phyloP scores from a whole-genome alignment of 2,329 filamentous ascomycete genomes.

The Epichloe aotearoae region DNA sequence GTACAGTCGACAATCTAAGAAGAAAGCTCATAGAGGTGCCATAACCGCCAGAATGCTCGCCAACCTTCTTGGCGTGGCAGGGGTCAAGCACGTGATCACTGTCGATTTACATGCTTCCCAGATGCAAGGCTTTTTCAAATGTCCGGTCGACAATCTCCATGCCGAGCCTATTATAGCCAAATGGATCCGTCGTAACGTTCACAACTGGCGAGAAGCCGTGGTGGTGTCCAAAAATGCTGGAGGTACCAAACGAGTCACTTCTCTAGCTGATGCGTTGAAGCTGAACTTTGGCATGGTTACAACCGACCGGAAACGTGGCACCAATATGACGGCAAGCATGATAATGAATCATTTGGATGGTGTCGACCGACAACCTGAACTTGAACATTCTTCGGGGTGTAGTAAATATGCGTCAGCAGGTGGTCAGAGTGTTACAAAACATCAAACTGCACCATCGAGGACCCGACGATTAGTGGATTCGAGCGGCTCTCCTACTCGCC shows the following conservation, averaged over 20 bases:
- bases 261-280: slow-evolving; percentile 87
- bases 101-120: slow-evolving; percentile 95
- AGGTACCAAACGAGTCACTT: slow-evolving; percentile 93
- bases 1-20: slow-evolving; percentile 98
- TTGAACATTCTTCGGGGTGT: slow-evolving; percentile 20
- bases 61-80: slow-evolving; percentile 84
- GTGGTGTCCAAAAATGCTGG: slow-evolving; percentile 98
- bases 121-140: slow-evolving; percentile 99
- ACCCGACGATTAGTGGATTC: slow-evolving; percentile 22
- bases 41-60: slow-evolving; percentile 96
- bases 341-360: slow-evolving; percentile 58
- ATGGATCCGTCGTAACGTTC: slow-evolving; percentile 86
- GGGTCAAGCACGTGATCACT: slow-evolving; percentile 94
- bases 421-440: slow-evolving; percentile 10
- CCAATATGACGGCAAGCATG: slow-evolving; percentile 66
- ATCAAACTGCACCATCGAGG: slow-evolving; percentile 9
- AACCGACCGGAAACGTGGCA: slow-evolving; percentile 58
- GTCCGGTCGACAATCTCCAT: slow-evolving; percentile 92
- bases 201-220: slow-evolving; percentile 79
- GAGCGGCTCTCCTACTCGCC: slow-evolving; percentile 29
- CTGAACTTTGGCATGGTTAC: slow-evolving; percentile 96
- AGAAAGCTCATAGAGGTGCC: slow-evolving; percentile 91
- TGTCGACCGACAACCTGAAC: slow-evolving; percentile 32
- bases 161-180: slow-evolving; percentile 89
- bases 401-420: slow-evolving; percentile 10